These are phyloP conservation scores for Fusarium sp. DNA, from an alignment of 2,329 filamentous ascomycete species.

Conservation along the genomic window DNA sequence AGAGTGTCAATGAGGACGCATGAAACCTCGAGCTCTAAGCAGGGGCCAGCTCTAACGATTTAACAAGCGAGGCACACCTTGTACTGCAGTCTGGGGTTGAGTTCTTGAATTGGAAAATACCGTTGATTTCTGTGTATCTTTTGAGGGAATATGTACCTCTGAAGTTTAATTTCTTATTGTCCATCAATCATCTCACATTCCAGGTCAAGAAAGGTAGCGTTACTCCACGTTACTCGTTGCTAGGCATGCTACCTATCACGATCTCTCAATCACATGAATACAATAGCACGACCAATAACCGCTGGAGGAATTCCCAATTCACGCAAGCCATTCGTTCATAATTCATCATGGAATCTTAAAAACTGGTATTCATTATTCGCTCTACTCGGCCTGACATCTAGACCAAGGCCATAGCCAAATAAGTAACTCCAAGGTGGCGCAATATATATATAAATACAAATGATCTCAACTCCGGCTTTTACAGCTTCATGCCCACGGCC, in stretches of 20 bases:
- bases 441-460: constrained; percentile 20
- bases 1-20: background rate
- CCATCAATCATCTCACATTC: background rate
- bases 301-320: background rate
- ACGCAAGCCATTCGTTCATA: background rate
- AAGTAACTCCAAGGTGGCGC: constrained; percentile 17
- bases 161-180: background rate
- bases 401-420: background rate
- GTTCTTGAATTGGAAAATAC: background rate
- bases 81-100: background rate
- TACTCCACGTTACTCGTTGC: background rate
- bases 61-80: constrained; percentile 5
- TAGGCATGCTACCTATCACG: background rate
- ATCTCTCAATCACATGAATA: background rate
- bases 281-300: constrained; percentile 1
- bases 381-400: constrained; percentile 5
- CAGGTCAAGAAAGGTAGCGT: background rate
- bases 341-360: background rate
- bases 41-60: constrained; percentile 5
- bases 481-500: constrained; percentile 95
- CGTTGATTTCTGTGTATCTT: background rate
- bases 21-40: background rate
- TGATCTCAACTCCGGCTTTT: constrained; percentile 41
- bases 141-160: background rate
- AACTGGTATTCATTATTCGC: constrained; percentile 12